These are phyloP conservation scores for Epithemia pelagica DNA, from an alignment of 108 stramenopile genomes.

Conservation along the genomic window DNA sequence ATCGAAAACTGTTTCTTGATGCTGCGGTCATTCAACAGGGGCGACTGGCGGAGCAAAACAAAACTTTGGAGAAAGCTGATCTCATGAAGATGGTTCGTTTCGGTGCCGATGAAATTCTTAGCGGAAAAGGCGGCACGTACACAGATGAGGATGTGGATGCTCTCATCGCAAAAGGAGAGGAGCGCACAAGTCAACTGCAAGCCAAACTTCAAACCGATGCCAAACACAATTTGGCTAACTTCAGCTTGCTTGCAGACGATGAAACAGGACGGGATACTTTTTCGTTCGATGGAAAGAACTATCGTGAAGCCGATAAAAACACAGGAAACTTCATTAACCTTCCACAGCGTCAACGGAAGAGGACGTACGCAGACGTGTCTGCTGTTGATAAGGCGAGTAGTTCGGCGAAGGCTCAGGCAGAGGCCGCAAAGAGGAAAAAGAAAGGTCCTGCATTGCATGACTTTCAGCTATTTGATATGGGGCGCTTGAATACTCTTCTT, in stretches of 20 bases:
- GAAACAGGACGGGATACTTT: slow-evolving; percentile 77
- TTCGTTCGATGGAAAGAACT: slow-evolving; percentile 88
- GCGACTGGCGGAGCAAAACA: slow-evolving; percentile 85
- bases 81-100: slow-evolving; percentile 98
- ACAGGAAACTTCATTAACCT: slow-evolving; percentile 87
- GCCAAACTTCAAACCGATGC: slow-evolving; percentile 91
- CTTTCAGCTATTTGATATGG: slow-evolving; percentile 90
- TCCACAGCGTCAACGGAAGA: slow-evolving; percentile 94
- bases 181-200: slow-evolving; percentile 79
- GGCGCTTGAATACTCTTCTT: slow-evolving; percentile 62
- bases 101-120: slow-evolving; percentile 96
- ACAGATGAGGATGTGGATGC: slow-evolving; percentile 97
- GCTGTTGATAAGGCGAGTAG: slow-evolving; percentile 79
- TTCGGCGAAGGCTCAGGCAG: slow-evolving; percentile 71
- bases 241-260: slow-evolving; percentile 80
- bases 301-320: slow-evolving; percentile 61
- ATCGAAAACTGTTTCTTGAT: slow-evolving; percentile 97
- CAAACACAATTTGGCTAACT: slow-evolving; percentile 93
- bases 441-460: slow-evolving; percentile 89
- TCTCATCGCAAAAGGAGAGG: slow-evolving; percentile 89
- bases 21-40: slow-evolving; percentile 99
- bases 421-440: slow-evolving; percentile 68
- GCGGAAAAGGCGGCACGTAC: slow-evolving; percentile 71
- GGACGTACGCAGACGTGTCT: slow-evolving; percentile 53
- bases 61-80: slow-evolving; percentile 85